Percentiles rank a stretch among this genome's conserved stretches.
phyloP scores from a whole-genome alignment of 208 protist species.

The Leishmania arabica region DNA sequence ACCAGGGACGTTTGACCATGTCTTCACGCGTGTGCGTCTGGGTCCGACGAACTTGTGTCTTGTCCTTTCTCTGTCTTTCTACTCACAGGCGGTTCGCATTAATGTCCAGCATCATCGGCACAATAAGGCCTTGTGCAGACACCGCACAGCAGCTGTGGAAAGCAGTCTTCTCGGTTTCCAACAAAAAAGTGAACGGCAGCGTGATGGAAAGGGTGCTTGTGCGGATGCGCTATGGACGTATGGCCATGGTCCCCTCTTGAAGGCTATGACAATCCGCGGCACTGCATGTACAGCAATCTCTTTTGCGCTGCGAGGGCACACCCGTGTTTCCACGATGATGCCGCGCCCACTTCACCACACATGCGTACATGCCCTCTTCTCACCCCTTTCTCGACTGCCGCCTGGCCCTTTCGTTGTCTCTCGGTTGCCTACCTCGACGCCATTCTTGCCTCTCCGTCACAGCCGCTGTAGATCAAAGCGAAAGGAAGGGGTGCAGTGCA shows the following conservation, averaged over 20 bases:
- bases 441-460: not conserved
- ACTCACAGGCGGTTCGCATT: not conserved
- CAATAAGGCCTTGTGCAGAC: not conserved
- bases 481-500: not conserved
- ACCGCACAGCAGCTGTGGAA: not conserved
- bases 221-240: not conserved
- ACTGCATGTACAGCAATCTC: not conserved
- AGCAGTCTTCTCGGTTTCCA: not conserved
- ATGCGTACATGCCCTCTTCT: not conserved
- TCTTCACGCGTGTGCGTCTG: not conserved
- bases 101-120: not conserved
- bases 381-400: not conserved
- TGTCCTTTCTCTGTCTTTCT: not conserved
- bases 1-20: not conserved
- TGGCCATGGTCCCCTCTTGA: not conserved
- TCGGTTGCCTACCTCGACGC: conserved; percentile 7
- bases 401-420: not conserved
- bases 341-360: not conserved
- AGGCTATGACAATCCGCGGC: not conserved
- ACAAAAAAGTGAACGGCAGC: not conserved
- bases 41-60: too few species aligned
- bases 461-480: not conserved
- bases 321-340: too few species aligned
- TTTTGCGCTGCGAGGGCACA: too few species aligned
- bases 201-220: not conserved